Evolutionary conservation across 768 basidiomycete genomes (phyloP).

Genomic region (Holtermanniella nyarrowii): DNA sequence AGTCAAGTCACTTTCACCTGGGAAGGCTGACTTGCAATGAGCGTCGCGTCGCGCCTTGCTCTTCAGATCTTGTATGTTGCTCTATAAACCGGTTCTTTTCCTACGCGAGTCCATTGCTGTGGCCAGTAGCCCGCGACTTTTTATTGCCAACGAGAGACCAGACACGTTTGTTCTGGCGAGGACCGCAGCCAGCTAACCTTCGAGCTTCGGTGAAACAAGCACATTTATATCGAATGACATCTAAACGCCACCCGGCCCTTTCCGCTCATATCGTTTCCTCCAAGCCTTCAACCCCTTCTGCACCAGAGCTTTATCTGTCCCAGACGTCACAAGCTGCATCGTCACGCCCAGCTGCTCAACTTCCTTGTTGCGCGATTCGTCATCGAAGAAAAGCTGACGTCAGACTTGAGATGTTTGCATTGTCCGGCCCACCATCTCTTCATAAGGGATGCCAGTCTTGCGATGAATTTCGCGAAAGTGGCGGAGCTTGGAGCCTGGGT

Average conservation of each 20-base stretch:
- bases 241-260: background rate
- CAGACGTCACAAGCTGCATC: constrained; percentile 60
- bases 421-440: constrained; percentile 58
- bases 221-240: background rate
- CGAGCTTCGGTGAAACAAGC: too few relatives aligned
- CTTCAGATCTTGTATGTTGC: too few relatives aligned
- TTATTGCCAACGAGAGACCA: too few relatives aligned
- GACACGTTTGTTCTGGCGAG: too few relatives aligned
- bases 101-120: too few relatives aligned
- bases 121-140: too few relatives aligned
- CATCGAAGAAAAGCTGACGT: constrained; percentile 60
- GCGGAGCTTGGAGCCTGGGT: constrained; percentile 62
- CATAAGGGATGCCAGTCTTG: constrained; percentile 64
- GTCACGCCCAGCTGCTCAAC: constrained; percentile 59
- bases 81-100: too few relatives aligned
- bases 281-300: constrained; percentile 63
- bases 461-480: constrained; percentile 68
- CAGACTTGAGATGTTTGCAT: background rate
- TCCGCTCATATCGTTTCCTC: constrained; percentile 43
- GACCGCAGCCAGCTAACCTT: too few relatives aligned
- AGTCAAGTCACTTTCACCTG: too few relatives aligned
- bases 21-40: too few relatives aligned
- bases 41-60: too few relatives aligned
- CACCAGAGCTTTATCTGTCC: constrained; percentile 54
- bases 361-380: constrained; percentile 55